Evolutionary conservation across 495 filamentous ascomycete genomes (phyloP).

Genomic region (Penicillium fimorum): DNA sequence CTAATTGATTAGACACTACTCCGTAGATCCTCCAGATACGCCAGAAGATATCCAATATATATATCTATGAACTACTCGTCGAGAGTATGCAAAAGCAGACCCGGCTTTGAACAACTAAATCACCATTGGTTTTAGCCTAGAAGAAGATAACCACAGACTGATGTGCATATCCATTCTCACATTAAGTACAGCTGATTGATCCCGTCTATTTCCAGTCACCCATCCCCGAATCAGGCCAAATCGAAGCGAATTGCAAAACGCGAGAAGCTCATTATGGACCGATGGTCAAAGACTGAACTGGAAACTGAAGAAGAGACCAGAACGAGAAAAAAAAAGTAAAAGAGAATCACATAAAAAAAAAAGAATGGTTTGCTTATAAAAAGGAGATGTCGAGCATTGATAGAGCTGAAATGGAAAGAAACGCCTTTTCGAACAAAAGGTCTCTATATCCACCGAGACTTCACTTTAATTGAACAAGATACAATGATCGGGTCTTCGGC

Average conservation of each 20-base stretch:
- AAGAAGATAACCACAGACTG: neutral
- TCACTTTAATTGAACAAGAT: slow-evolving; percentile 4
- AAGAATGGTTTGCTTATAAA: slow-evolving; percentile 16
- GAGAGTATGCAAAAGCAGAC: neutral
- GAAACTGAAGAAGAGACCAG: slow-evolving; percentile 7
- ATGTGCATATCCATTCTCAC: slow-evolving; percentile 33
- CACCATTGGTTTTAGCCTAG: neutral
- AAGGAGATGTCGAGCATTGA: slow-evolving; percentile 10
- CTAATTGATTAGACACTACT: neutral
- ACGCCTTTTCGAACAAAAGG: slow-evolving; percentile 25
- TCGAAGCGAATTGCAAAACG: slow-evolving; percentile 9
- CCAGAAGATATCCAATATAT: neutral
- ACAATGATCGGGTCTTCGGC: neutral
- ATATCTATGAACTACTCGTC: neutral
- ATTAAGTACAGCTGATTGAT: slow-evolving; percentile 33
- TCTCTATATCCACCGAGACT: slow-evolving; percentile 5
- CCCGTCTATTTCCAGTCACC: slow-evolving; percentile 24
- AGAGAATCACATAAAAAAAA: slow-evolving; percentile 16
- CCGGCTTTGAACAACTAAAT: neutral
- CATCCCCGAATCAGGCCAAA: slow-evolving; percentile 12
- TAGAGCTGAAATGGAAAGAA: slow-evolving; percentile 20
- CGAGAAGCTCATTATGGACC: slow-evolving; percentile 1
- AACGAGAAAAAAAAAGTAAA: slow-evolving; percentile 8
- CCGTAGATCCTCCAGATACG: neutral
- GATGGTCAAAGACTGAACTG: slow-evolving; percentile 2